phyloP scores from a whole-genome alignment of 2,329 filamentous ascomycete genomes.

The Xylariaceae sp. region DNA sequence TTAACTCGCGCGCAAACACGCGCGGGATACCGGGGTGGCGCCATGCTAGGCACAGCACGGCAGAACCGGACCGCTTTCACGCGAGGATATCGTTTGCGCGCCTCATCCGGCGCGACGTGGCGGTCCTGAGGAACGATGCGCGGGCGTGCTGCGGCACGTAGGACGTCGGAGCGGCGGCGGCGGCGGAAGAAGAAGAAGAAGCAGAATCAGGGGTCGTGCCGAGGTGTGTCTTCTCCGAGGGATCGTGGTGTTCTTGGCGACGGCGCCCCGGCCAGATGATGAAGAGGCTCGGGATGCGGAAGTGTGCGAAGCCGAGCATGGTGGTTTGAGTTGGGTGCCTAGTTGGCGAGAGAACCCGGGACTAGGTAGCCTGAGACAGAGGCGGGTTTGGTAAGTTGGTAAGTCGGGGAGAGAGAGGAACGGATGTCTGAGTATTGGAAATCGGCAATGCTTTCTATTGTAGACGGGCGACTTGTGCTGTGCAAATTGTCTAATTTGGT shows the following conservation, averaged over 20 bases:
- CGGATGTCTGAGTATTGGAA: too few relatives aligned
- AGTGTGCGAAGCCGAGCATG: not conserved
- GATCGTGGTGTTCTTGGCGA: not conserved
- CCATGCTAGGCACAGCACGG: too few relatives aligned
- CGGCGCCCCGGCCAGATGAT: not conserved
- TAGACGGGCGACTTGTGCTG: too few relatives aligned
- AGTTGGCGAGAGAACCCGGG: not conserved
- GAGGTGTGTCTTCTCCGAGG: not conserved
- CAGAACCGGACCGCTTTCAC: slow-evolving; percentile 1
- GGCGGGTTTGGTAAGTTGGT: too few relatives aligned
- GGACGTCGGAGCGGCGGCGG: too few relatives aligned
- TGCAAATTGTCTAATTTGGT: too few relatives aligned
- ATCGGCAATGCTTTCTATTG: too few relatives aligned
- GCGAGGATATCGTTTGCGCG: slow-evolving; percentile 39
- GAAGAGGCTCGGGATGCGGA: not conserved
- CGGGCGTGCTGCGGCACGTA: slow-evolving; percentile 47
- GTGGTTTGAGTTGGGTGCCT: not conserved
- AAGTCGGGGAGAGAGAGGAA: too few relatives aligned
- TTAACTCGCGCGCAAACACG: too few relatives aligned
- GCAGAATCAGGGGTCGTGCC: not conserved
- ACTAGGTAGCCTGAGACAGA: too few relatives aligned
- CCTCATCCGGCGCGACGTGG: slow-evolving; percentile 44
- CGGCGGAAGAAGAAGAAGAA: not conserved
- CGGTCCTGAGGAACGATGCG: slow-evolving; percentile 45
- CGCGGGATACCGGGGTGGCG: too few relatives aligned